Base-by-base conservation (phyloP, 1,284 basidiomycete species). In the Prillingera fragicola region DNA sequence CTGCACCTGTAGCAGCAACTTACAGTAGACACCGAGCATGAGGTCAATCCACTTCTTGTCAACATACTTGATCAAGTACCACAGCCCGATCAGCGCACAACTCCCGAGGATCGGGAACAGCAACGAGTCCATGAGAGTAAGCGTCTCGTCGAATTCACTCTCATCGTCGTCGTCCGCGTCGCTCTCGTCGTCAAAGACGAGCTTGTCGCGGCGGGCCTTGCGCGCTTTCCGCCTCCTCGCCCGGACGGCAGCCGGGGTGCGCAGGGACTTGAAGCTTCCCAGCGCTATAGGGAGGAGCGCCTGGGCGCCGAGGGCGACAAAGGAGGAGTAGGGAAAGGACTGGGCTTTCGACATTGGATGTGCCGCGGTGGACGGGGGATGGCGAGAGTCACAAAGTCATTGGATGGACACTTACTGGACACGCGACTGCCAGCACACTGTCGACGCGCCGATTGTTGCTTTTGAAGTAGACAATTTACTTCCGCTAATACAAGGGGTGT, bases 21-120 rank as follows among this genome's bases (percentile, higher is more conserved):
- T 48, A 71, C 67, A 88, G 62, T 90, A 90, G 74, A 81, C 81
- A 1, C 69, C 70, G 22, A 74, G 43, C 18, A 70, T n/a, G 78
- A 62, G 43, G 50, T 69, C 69, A 52, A 95, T 82, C 83, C 86
- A 88, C 56, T 82, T 80, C 57, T 78, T 81, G 31, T 87, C 86
- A 33, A 87, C 70, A 63, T 84, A 91, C 62, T 82, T 66, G 41
- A 71, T 50, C 21, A 69, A 36, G 32, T 55, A 32, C 46, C 54
- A 72, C 14, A 72, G 50, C 0, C 54, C 51, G 39, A 71, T 37
- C 7, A 72, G 53, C n/a, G 64, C 65, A 6, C 56, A 46, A 14
- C 60, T 63, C 1, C 69, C 70, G 13, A 72, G 50, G 3, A 72
- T 39, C 5, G 70, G 70, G 45, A 72, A 69, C 15, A 64, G 35